Base-by-base conservation (phyloP, 2,329 filamentous ascomycete species). In the Metarhizium rileyi region DNA sequence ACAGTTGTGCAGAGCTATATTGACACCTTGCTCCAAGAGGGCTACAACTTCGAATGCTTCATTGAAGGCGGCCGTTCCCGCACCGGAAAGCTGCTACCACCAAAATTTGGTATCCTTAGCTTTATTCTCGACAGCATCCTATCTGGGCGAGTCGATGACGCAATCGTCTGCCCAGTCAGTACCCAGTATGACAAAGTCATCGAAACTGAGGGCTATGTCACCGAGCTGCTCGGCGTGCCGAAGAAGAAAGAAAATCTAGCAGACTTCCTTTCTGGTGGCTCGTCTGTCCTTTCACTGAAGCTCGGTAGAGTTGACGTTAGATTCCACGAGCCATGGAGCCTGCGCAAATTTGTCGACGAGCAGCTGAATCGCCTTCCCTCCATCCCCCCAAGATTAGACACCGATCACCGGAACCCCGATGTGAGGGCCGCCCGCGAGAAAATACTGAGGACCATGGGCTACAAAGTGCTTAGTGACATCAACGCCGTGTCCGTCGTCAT, bases 131-230 rank as follows among this genome's bases (percentile, higher is more conserved):
- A 98, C 58, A 94, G 89, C 57, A 76, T 98, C 14, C 71, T 96
- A 5, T 94, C 88, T 0, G 90, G 90, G 0, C 79, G 90, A 6
- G 90, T 95, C 0, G 76, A 94, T 44, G 93, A 98, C 66, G 84
- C 89, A 28, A 87, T 96, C 40, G 89, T 98, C 47, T 95, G 91
- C 58, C 93, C 93, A 0, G 93, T 98, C 43, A 94, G 87, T 65
- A 96, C 90, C 1, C 93, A 98, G 64, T 98, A 98, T 63, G 93
- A 98, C 73, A 98, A 97, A 63, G 93, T 98, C 50, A 94, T 98
- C 52, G 93, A 98, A 66, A 95, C 94, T 1, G 90, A 95, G 66
- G 93, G 90, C 5, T 98, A 98, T 61, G 91, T 97, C 42, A 93
- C 84, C 30, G 93, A 98, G 66, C 78, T 98, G 2, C 77, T 98